phyloP scores from a whole-genome alignment of 257 asterid species.

The Cruciata laevipes region DNA sequence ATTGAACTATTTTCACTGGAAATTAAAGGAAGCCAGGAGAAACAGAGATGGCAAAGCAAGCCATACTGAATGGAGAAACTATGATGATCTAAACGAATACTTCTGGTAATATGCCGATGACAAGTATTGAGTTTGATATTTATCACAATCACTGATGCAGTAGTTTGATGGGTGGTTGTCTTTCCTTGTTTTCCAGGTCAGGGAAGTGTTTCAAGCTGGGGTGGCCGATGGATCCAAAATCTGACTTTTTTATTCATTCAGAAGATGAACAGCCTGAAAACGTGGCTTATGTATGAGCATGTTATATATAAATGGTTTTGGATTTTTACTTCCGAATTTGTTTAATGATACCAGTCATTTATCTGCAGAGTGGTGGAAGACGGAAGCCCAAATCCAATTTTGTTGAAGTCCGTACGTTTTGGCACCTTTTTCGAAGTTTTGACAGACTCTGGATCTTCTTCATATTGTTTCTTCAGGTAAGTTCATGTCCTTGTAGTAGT shows the following conservation, averaged over 20 bases:
- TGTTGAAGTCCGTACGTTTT: constrained; percentile 94
- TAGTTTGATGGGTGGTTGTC: neutral
- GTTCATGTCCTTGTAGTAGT: neutral
- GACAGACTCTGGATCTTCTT: constrained; percentile 96
- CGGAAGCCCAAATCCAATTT: constrained; percentile 91
- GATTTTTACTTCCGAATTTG: neutral
- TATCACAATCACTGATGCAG: neutral
- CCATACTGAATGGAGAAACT: constrained; percentile 96
- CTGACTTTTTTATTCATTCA: constrained; percentile 78
- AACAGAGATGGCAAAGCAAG: constrained; percentile 82
- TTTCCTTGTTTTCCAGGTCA: constrained; percentile 47
- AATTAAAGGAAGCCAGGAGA: constrained; percentile 93
- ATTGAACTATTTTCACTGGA: constrained; percentile 30
- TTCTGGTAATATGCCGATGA: constrained; percentile 60
- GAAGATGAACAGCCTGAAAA: constrained; percentile 34
- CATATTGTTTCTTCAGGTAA: constrained; percentile 85
- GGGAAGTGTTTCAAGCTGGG: constrained; percentile 67
- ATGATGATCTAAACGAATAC: constrained; percentile 91
- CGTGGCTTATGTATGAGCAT: constrained; percentile 27
- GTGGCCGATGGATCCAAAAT: constrained; percentile 75
- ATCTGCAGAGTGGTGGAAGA: constrained; percentile 54
- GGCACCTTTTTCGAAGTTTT: constrained; percentile 90
- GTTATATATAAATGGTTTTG: neutral
- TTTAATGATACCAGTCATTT: constrained; percentile 18
- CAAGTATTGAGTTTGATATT: constrained; percentile 12